phyloP scores from a whole-genome alignment of 2,329 filamentous ascomycete genomes.

The Colletotrichum echinochloae region DNA sequence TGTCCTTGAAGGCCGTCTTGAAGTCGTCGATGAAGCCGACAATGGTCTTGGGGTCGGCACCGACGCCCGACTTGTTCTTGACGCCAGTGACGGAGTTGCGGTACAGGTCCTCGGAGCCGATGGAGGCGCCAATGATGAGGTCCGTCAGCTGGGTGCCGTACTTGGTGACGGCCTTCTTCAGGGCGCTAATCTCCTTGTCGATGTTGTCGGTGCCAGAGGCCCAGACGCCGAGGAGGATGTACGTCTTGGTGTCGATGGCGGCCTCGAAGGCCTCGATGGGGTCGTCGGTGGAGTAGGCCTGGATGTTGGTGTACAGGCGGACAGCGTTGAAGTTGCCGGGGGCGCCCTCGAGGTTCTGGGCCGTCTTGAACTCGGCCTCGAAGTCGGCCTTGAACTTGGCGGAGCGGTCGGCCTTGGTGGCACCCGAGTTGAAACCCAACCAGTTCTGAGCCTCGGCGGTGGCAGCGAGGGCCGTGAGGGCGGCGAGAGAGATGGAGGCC shows the following conservation, averaged over 20 bases:
- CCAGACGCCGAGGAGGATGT: constrained; percentile 76
- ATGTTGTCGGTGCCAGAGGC: constrained; percentile 66
- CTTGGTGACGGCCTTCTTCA: constrained; percentile 66
- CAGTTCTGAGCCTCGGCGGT: constrained; percentile 60
- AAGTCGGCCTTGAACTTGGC: constrained; percentile 67
- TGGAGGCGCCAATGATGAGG: constrained; percentile 73
- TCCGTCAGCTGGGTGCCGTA: constrained; percentile 64
- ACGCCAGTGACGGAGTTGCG: constrained; percentile 70
- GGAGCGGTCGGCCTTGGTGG: constrained; percentile 58
- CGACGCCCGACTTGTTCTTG: constrained; percentile 71
- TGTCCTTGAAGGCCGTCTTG: constrained; percentile 65
- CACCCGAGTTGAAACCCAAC: constrained; percentile 66
- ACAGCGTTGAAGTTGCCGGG: constrained; percentile 69
- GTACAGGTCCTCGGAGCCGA: constrained; percentile 77
- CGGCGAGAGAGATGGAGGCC: constrained; percentile 55
- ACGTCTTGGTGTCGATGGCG: constrained; percentile 69
- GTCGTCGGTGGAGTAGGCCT: constrained; percentile 75
- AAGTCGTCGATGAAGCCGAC: constrained; percentile 75
- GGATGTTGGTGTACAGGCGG: constrained; percentile 76
- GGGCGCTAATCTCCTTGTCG: constrained; percentile 69
- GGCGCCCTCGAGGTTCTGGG: constrained; percentile 56
- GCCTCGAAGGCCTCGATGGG: constrained; percentile 85
- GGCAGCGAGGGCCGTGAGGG: constrained; percentile 54
- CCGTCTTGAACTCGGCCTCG: constrained; percentile 58
- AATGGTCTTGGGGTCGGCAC: constrained; percentile 69